Evolutionary conservation across 2,329 filamentous ascomycete genomes (phyloP).

Genomic region (Sporothrix protearum): DNA sequence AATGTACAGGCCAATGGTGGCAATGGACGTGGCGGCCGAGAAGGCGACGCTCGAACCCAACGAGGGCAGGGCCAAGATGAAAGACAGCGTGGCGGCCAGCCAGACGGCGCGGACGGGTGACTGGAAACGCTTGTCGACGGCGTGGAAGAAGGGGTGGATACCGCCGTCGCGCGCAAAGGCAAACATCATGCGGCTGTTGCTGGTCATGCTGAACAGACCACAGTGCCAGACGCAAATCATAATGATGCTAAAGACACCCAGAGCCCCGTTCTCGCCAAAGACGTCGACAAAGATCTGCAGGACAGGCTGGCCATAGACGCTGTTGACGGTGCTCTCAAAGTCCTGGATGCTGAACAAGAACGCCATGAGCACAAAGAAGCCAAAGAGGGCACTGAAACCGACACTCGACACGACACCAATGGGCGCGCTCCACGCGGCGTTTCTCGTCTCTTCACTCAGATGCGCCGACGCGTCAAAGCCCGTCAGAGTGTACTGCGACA

Average conservation of each 20-base stretch:
- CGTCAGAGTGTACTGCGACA: slow-evolving; percentile 48
- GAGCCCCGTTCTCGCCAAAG: slow-evolving; percentile 53
- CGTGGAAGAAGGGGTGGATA: slow-evolving; percentile 53
- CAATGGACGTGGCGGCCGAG: slow-evolving; percentile 56
- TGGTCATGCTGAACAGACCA: slow-evolving; percentile 56
- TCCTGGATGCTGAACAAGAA: slow-evolving; percentile 59
- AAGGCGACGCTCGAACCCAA: slow-evolving; percentile 55
- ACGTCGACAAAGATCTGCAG: slow-evolving; percentile 57
- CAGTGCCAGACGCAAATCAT: slow-evolving; percentile 61
- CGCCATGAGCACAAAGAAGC: slow-evolving; percentile 57
- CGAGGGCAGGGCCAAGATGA: slow-evolving; percentile 53
- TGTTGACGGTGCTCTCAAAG: slow-evolving; percentile 47
- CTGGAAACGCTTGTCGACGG: slow-evolving; percentile 48
- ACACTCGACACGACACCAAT: slow-evolving; percentile 57
- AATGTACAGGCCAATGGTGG: slow-evolving; percentile 57
- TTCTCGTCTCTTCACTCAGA: slow-evolving; percentile 55
- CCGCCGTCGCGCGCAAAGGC: slow-evolving; percentile 55
- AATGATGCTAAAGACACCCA: slow-evolving; percentile 53
- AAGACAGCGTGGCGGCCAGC: slow-evolving; percentile 52
- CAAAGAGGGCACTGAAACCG: slow-evolving; percentile 53
- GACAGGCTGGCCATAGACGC: slow-evolving; percentile 50
- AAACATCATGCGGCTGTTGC: slow-evolving; percentile 58
- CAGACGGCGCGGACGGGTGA: slow-evolving; percentile 53
- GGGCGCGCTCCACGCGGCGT: slow-evolving; percentile 55
- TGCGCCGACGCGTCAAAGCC: slow-evolving; percentile 56